Percentiles rank a stretch among this genome's conserved stretches.
Evolutionary conservation across 176 grass and related monocot genomes (phyloP).

Genomic region (Oryza rufipogon): DNA sequence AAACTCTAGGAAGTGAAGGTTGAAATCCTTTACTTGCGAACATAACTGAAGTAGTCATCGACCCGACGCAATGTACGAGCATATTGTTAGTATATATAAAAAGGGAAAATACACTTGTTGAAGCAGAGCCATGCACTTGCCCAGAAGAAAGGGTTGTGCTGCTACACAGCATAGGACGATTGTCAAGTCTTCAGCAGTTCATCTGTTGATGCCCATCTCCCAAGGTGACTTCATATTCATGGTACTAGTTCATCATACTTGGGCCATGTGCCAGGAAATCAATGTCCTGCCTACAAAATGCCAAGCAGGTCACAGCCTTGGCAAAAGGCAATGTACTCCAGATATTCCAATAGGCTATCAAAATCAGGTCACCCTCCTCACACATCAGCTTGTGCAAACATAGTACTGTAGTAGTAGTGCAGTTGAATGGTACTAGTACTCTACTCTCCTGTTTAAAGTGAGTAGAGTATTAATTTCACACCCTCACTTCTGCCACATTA

Average conservation of each 20-base stretch:
- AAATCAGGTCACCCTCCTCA: background rate
- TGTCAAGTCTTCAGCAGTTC: background rate
- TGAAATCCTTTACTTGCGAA: too few relatives aligned
- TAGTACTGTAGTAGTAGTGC: background rate
- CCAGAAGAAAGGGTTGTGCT: background rate
- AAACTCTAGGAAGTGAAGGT: too few relatives aligned
- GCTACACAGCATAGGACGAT: background rate
- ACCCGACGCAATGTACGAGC: too few relatives aligned
- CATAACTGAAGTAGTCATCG: too few relatives aligned
- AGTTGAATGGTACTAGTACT: background rate
- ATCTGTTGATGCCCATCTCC: background rate
- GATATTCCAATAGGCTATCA: background rate
- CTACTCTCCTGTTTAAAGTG: background rate
- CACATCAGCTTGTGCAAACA: background rate
- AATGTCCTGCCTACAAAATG: constrained; percentile 10
- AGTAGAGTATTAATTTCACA: background rate
- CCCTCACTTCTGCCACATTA: background rate
- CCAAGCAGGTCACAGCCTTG: background rate
- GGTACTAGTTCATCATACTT: background rate
- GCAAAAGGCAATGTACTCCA: background rate
- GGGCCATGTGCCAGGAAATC: background rate
- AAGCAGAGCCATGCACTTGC: background rate
- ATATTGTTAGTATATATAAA: too few relatives aligned
- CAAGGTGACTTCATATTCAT: background rate
- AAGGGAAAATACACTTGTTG: background rate